phyloP scores from a whole-genome alignment of 768 basidiomycete species.

The Leccinum incarnatum region DNA sequence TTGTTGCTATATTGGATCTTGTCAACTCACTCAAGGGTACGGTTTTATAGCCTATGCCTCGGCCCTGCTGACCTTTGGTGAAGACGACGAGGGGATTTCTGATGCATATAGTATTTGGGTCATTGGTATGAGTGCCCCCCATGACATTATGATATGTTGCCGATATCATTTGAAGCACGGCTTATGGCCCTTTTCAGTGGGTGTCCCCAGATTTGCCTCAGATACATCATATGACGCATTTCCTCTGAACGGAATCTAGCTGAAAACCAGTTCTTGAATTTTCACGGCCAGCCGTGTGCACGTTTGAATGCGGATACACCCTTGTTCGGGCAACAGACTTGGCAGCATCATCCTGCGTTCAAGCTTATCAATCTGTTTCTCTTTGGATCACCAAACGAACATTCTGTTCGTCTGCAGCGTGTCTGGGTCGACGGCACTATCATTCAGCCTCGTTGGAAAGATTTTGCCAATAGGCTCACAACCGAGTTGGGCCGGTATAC shows the following conservation, averaged over 20 bases:
- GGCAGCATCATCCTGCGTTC: slow-evolving; percentile 1
- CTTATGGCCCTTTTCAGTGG: slow-evolving; percentile 13
- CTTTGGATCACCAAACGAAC: slow-evolving; percentile 3
- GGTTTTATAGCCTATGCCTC: not conserved
- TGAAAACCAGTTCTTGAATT: slow-evolving; percentile 15
- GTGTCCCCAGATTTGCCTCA: not conserved
- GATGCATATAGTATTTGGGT: slow-evolving; percentile 11
- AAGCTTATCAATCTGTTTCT: not conserved
- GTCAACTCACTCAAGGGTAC: slow-evolving; percentile 15
- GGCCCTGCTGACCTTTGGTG: not conserved
- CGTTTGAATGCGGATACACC: slow-evolving; percentile 12
- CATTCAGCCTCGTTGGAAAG: slow-evolving; percentile 13
- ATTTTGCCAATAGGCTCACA: slow-evolving; percentile 7
- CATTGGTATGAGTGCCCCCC: slow-evolving; percentile 6
- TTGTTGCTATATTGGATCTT: slow-evolving; percentile 12
- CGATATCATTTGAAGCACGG: slow-evolving; percentile 8
- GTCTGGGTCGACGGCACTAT: slow-evolving; percentile 12
- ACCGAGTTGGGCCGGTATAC: slow-evolving; percentile 10
- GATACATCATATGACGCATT: not conserved
- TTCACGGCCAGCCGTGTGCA: slow-evolving; percentile 10
- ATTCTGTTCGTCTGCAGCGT: slow-evolving; percentile 13
- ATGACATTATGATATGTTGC: not conserved
- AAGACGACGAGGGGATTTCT: slow-evolving; percentile 1
- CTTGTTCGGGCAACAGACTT: slow-evolving; percentile 6
- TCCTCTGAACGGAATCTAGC: not conserved